Evolutionary conservation across 2,329 filamentous ascomycete genomes (phyloP).

Genomic region (Stenocarpella maydis): DNA sequence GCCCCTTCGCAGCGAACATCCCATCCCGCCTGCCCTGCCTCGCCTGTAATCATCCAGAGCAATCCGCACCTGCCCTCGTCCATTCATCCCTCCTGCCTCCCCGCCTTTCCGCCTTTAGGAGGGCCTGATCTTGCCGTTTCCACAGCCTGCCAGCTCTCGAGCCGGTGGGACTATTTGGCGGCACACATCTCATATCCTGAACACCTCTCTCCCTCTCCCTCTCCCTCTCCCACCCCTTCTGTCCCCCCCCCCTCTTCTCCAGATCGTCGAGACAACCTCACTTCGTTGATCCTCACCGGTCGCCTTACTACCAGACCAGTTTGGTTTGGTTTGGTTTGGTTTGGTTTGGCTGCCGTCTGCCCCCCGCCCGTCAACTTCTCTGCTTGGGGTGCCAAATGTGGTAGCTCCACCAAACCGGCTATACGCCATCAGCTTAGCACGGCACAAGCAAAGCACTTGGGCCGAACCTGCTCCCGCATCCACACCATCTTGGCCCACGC

Average conservation of each 20-base stretch:
- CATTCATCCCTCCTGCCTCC: conserved; percentile 6
- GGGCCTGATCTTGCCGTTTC: conserved; percentile 14
- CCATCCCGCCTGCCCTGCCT: conserved; percentile 9
- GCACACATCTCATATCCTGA: not conserved
- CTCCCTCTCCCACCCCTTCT: too few species aligned
- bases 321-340: conserved; percentile 19
- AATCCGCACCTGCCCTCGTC: not conserved
- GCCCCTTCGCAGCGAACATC: not conserved
- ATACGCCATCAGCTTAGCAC: conserved; percentile 20
- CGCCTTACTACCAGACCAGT: conserved; percentile 7
- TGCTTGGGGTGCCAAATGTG: conserved; percentile 8
- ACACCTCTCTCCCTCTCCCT: not conserved
- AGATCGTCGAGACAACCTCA: not conserved
- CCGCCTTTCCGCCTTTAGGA: conserved; percentile 24
- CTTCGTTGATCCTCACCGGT: not conserved
- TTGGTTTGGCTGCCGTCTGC: conserved; percentile 12
- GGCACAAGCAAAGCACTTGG: not conserved
- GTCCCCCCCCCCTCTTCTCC: not conserved
- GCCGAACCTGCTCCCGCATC: not conserved
- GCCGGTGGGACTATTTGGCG: not conserved
- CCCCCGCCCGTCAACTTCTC: not conserved
- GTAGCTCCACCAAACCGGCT: conserved; percentile 27
- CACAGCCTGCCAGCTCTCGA: conserved; percentile 23
- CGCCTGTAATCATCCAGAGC: not conserved
- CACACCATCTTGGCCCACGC: not conserved